These are phyloP conservation scores for Leccinum uliginosum DNA, from an alignment of 768 basidiomycete genomes.

Conservation along the genomic window DNA sequence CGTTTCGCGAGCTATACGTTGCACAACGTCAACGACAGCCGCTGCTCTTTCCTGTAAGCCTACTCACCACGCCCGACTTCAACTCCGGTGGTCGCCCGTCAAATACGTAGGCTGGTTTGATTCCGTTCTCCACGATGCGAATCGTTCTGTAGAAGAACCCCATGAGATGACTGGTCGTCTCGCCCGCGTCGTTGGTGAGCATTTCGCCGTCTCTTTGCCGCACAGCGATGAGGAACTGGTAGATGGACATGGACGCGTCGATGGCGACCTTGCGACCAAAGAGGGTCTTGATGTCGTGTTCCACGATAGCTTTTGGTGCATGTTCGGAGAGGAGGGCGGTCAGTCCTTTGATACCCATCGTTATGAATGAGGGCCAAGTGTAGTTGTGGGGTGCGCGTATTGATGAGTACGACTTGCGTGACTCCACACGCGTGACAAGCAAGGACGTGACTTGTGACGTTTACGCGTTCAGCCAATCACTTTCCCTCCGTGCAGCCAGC, in stretches of 20 bases:
- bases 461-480: slow-evolving; percentile 5
- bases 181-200: slow-evolving; percentile 95
- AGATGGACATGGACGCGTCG: slow-evolving; percentile 96
- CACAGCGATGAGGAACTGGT: slow-evolving; percentile 97
- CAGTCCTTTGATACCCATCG: slow-evolving; percentile 94
- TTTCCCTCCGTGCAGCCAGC: too few species aligned
- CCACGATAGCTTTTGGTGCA: slow-evolving; percentile 80
- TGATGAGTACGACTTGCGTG: slow-evolving; percentile 3
- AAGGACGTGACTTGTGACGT: slow-evolving; percentile 13
- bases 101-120: slow-evolving; percentile 97
- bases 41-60: not conserved
- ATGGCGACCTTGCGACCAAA: slow-evolving; percentile 99
- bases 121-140: slow-evolving; percentile 96
- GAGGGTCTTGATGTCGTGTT: slow-evolving; percentile 94
- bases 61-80: slow-evolving; percentile 92
- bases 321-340: slow-evolving; percentile 86
- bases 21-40: not conserved
- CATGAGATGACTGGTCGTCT: slow-evolving; percentile 98
- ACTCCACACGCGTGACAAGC: slow-evolving; percentile 11
- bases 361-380: not conserved
- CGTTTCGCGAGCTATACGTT: slow-evolving; percentile 82
- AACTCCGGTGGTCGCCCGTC: slow-evolving; percentile 98
- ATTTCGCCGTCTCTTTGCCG: slow-evolving; percentile 95
- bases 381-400: not conserved
- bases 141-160: slow-evolving; percentile 98